Base-by-base conservation (phyloP, 345 rosid genomes). In the Arabidopsis suecica region DNA sequence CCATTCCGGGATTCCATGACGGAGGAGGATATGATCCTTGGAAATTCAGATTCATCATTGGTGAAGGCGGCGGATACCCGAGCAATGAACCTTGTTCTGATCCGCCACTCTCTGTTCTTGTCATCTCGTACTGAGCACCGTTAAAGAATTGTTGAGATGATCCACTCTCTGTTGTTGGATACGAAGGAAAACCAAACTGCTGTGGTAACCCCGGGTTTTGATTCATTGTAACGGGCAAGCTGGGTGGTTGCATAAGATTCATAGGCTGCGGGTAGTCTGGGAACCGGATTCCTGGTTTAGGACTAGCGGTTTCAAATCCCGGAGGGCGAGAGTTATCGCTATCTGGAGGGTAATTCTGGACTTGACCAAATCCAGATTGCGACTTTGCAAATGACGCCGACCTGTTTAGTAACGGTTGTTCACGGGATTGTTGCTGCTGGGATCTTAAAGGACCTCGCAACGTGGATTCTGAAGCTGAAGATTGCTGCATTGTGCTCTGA, bases 41-140 rank as follows among this genome's bases (percentile, higher is more conserved):
- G 74, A 83, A 88, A 68, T 86, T 90, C 57, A 76, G 34, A 51
- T 83, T 83, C 67, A 81, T 83, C 36, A 82, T 55, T 50, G 89
- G 85, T 25, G 88, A 76, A 60, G 91, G 86, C 45, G 91, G 86
- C 41, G 87, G 92, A 74, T 84, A 90, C 61, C 96, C 93, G 68
- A 86, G 68, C 68, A 89, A 71, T 12, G 97, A 88, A 10, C 91
- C 92, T 73, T 88, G 97, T 58, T 89, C 97, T 6, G 83, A 77
- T 61, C 90, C 95, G 55, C 58, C 78, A 68, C 58, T 81, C 69
- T 90, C 97, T 56, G 82, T 61, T 54, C 80, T 76, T 63, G 87
- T 60, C 82, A 81, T 81, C 65, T 90, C 96, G 54, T 82, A 91
- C 14, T 87, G 85, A 23, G 85, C 77, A 58, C 80, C 80, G 14